Evolutionary conservation across 208 protist genomes (phyloP).

Genomic region (Endotrypanum monterogeii): DNA sequence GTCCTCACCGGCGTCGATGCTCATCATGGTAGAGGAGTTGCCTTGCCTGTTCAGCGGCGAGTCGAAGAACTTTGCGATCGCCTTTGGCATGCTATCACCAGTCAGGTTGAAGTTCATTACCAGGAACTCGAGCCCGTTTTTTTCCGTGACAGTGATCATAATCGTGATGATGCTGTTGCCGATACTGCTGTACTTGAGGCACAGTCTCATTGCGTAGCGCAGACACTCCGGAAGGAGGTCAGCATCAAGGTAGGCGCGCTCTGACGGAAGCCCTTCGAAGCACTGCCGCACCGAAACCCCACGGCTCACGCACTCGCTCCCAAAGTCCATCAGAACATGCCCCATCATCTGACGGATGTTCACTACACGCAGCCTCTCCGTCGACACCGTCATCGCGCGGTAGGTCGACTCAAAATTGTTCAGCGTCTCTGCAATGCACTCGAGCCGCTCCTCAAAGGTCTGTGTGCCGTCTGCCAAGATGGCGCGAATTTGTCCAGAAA

Average conservation of each 20-base stretch:
- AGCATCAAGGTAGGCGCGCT: conserved; percentile 71
- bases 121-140: conserved; percentile 79
- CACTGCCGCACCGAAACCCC: conserved; percentile 65
- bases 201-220: conserved; percentile 71
- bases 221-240: conserved; percentile 75
- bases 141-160: conserved; percentile 66
- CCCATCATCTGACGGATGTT: conserved; percentile 86
- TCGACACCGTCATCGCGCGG: conserved; percentile 72
- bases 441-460: conserved; percentile 64
- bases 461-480: conserved; percentile 54
- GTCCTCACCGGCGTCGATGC: conserved; percentile 8
- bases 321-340: conserved; percentile 84
- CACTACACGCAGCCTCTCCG: conserved; percentile 69
- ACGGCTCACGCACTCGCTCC: conserved; percentile 62
- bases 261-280: conserved; percentile 64
- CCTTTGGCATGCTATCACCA: conserved; percentile 51
- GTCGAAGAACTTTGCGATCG: conserved; percentile 50
- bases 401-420: conserved; percentile 73
- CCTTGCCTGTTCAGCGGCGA: conserved; percentile 14
- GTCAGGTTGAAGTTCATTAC: conserved; percentile 80
- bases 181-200: conserved; percentile 28
- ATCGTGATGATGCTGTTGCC: conserved; percentile 49
- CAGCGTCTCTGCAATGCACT: conserved; percentile 55
- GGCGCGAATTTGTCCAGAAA: conserved; percentile 58
- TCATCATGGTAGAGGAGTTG: conserved; percentile 13